These are phyloP conservation scores for Aspergillus olivimuriae DNA, from an alignment of 495 filamentous ascomycete species.

Conservation along the genomic window DNA sequence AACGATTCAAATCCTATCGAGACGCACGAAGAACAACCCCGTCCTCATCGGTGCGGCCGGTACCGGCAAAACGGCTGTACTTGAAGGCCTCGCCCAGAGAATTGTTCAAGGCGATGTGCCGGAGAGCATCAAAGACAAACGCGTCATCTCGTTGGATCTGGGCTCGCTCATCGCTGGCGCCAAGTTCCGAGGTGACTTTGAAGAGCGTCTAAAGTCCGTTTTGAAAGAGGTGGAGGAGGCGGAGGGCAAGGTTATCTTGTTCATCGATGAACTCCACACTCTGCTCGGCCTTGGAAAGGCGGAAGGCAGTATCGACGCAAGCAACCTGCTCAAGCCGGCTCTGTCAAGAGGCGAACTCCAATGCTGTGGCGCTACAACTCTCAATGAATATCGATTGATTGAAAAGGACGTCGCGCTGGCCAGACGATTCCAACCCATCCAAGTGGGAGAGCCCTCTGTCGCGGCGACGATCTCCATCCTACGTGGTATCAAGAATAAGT, in stretches of 20 bases:
- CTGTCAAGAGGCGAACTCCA: slow-evolving; percentile 86
- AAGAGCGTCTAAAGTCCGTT: slow-evolving; percentile 86
- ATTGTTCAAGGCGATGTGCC: slow-evolving; percentile 92
- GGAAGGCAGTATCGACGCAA: slow-evolving; percentile 93
- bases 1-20: slow-evolving; percentile 88
- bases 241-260: slow-evolving; percentile 82
- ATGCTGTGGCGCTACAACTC: slow-evolving; percentile 89
- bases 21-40: slow-evolving; percentile 95
- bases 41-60: slow-evolving; percentile 89
- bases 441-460: slow-evolving; percentile 82
- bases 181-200: slow-evolving; percentile 93
- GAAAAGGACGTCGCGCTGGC: slow-evolving; percentile 96
- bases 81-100: slow-evolving; percentile 86
- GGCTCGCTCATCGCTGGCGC: slow-evolving; percentile 91
- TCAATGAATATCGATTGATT: slow-evolving; percentile 85
- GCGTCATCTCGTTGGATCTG: slow-evolving; percentile 78
- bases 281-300: slow-evolving; percentile 89
- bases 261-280: slow-evolving; percentile 93
- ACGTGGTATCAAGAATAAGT: slow-evolving; percentile 91
- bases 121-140: slow-evolving; percentile 93
- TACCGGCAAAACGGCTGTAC: slow-evolving; percentile 90
- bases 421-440: slow-evolving; percentile 86
- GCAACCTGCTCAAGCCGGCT: slow-evolving; percentile 92
- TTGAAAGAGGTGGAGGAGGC: slow-evolving; percentile 87
- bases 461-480: slow-evolving; percentile 93